phyloP scores from a whole-genome alignment of 169 alveolate species.

The Perkinsus marinus region DNA sequence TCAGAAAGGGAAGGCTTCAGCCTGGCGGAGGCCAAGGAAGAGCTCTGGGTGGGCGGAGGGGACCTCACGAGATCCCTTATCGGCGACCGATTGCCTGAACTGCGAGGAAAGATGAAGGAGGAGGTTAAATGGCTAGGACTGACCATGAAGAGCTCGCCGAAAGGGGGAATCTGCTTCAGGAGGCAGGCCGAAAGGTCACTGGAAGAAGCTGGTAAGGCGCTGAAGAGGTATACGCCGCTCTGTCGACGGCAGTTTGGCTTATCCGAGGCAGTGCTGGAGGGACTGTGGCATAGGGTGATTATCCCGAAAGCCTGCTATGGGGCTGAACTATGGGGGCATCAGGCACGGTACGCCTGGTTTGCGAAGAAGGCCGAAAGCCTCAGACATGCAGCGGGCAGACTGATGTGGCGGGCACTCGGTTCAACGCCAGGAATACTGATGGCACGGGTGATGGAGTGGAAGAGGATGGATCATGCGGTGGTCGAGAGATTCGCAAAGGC shows the following conservation, averaged over 20 bases:
- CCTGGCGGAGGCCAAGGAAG: no score
- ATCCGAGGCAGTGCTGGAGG: neutral
- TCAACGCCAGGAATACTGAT: neutral
- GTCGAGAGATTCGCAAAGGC: neutral
- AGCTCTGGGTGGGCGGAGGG: no score
- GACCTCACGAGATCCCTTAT: no score
- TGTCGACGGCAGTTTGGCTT: neutral
- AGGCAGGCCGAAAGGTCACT: neutral
- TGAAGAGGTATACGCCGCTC: neutral
- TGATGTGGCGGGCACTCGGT: neutral
- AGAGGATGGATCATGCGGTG: neutral
- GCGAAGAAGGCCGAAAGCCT: neutral
- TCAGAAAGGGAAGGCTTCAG: no score
- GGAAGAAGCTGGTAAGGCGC: neutral
- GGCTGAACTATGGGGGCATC: neutral
- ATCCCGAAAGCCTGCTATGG: neutral
- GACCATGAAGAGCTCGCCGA: neutral
- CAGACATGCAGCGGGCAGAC: neutral
- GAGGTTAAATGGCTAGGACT: neutral
- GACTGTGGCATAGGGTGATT: neutral
- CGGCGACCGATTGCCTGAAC: no score
- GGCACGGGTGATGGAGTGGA: neutral
- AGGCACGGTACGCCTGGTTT: neutral
- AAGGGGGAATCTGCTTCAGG: neutral
- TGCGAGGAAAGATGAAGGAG: no score